Percentiles rank a stretch among this genome's conserved stretches.
phyloP scores from a whole-genome alignment of 2,329 filamentous ascomycete genomes.

The Venturia nashicola region DNA sequence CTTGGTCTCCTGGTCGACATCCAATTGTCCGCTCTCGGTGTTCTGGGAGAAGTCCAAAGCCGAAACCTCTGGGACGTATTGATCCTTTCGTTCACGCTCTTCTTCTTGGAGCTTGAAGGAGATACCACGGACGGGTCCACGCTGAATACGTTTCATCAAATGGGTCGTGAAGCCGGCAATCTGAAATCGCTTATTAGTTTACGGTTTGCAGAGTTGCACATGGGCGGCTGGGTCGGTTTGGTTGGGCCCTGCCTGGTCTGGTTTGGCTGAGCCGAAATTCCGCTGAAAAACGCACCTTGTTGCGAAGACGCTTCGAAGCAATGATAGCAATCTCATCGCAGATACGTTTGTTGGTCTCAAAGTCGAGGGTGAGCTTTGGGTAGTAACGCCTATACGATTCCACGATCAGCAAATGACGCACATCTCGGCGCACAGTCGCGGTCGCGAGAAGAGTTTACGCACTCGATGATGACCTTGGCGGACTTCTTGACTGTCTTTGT shows the following conservation, averaged over 20 bases:
- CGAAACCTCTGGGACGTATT: constrained; percentile 98
- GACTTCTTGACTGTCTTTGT: constrained; percentile 64
- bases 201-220: not conserved
- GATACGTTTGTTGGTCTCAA: constrained; percentile 99
- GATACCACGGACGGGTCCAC: constrained; percentile 97
- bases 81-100: constrained; percentile 99
- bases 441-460: constrained; percentile 47
- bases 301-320: constrained; percentile 95
- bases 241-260: too few relatives aligned
- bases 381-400: constrained; percentile 30
- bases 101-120: constrained; percentile 99
- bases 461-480: constrained; percentile 99
- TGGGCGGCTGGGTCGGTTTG: too few relatives aligned
- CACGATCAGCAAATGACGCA: not conserved
- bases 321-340: constrained; percentile 99
- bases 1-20: constrained; percentile 96
- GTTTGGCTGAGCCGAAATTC: too few relatives aligned
- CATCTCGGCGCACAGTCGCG: constrained; percentile 10
- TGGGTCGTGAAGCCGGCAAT: constrained; percentile 93
- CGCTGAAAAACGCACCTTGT: constrained; percentile 60
- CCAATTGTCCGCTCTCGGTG: constrained; percentile 83
- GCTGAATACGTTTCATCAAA: constrained; percentile 99
- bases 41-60: constrained; percentile 96
- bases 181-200: constrained; percentile 29
- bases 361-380: constrained; percentile 96